Base-by-base conservation (phyloP, 1,139 yeast genomes). In the Protomyces gravidus region DNA sequence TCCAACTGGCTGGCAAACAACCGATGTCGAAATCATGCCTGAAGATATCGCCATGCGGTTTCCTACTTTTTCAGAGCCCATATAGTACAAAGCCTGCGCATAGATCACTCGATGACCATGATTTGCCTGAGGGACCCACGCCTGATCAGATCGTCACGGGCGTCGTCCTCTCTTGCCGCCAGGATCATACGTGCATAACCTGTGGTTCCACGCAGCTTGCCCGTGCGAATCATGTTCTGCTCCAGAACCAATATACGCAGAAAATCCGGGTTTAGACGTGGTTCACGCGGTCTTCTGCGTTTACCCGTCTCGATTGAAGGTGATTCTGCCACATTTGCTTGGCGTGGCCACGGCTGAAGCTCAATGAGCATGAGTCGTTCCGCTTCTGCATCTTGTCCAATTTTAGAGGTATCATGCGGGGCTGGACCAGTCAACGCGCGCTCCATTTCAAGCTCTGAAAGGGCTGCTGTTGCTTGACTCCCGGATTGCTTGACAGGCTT, bases 231-330 rank as follows among this genome's bases (percentile, higher is more conserved):
- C 75, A 72, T 72, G 42, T 67, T 62, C 36, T 68, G 64, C 61
- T 73, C 75, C 50, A 72, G 65, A 3, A 76, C 75, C 47, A 71
- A 68, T 15, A 72, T 64, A 6, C 75, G 69, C 50, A 72, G 67
- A 64, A 72, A 73, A 45, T 70, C 71, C 15, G 74, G 68, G 63
- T 73, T 73, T 67, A 71, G 65, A 15, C 75, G 68, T 17, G 68
- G 68, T 55, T 71, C 73, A 6, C 73, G 69, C 9, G 42, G 42
- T 9, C 42, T 19, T 23, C 17, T n/a, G 42, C 42, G 30, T 26
- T 27, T 17, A 6, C 9, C 9, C 7, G 47, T 32, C 9, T 27
- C 45, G 27, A n/a, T 19, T 17, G 42, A 17, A 5, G 57, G 21
- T 4, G 57, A 28, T 7, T 19, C 9, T 7, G 17, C 25, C 1